phyloP scores from a whole-genome alignment of 2,329 filamentous ascomycete species.

The Fusarium chlamydosporum region DNA sequence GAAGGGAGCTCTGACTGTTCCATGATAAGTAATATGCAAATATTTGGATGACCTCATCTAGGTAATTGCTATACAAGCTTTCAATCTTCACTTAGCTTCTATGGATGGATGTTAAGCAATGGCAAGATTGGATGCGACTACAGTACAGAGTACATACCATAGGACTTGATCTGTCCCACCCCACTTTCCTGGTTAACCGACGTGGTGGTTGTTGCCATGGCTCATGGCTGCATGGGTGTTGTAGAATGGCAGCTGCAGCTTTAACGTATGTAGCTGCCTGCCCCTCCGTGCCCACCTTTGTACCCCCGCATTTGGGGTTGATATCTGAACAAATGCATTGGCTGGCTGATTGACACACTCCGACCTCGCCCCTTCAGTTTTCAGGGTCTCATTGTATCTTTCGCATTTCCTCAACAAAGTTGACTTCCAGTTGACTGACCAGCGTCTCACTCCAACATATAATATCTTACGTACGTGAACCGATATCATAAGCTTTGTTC shows the following conservation, averaged over 20 bases:
- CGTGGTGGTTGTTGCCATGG: conserved; percentile 8
- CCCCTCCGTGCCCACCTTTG: conserved; percentile 5
- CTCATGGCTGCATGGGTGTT: conserved; percentile 16
- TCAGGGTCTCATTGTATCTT: conserved; percentile 35
- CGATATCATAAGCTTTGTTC: no score
- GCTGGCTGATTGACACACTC: conserved; percentile 35
- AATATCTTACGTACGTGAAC: no score
- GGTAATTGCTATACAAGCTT: no score
- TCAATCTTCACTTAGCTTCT: not conserved
- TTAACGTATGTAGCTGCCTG: conserved; percentile 15
- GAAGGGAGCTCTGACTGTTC: not conserved
- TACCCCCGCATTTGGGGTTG: conserved; percentile 49
- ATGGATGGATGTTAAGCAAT: not conserved
- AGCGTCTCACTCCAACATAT: not conserved
- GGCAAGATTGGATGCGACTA: not conserved
- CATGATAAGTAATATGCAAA: no score
- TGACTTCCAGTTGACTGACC: not conserved
- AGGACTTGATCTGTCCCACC: not conserved
- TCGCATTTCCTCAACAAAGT: conserved; percentile 42
- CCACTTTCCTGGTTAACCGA: conserved; percentile 2
- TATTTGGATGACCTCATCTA: no score
- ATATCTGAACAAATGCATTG: conserved; percentile 2
- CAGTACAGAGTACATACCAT: no score
- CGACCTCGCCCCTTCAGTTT: conserved; percentile 26
- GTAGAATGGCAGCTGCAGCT: conserved; percentile 30